Conservation (phyloP, 2,329 filamentous ascomycete genomes). For the Tolypocladium cylindrosporum region DNA sequence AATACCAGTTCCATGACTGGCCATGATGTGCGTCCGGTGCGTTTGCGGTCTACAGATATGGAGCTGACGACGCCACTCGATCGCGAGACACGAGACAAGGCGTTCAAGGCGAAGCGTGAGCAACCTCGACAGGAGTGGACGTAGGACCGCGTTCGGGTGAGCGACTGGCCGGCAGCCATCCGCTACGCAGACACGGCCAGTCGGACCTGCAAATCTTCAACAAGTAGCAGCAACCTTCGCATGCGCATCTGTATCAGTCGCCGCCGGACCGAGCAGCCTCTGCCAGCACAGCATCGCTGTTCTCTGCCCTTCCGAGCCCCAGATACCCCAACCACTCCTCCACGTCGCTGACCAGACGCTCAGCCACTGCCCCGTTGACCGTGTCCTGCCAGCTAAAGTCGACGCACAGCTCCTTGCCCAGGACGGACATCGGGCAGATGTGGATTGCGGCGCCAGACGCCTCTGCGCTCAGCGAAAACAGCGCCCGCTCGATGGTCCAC, state of each 20-base stretch:
- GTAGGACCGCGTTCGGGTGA: neutral
- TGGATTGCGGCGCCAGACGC: conserved; percentile 10
- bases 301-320: neutral
- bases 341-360: conserved; percentile 8
- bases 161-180: neutral
- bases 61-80: no score
- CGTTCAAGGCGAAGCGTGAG: neutral
- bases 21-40: neutral
- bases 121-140: neutral
- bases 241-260: neutral
- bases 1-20: neutral
- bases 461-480: conserved; percentile 12
- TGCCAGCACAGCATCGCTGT: no score
- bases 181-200: neutral
- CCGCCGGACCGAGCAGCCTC: neutral
- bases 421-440: conserved; percentile 12
- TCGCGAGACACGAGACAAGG: neutral
- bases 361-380: conserved; percentile 9
- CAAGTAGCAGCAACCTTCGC: neutral
- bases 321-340: neutral
- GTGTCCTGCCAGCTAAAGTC: conserved; percentile 14
- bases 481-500: conserved; percentile 13
- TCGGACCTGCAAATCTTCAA: neutral
- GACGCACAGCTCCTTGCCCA: conserved; percentile 11
- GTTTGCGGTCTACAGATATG: no score